Conservation (phyloP, 1,284 basidiomycete genomes). For the Boletus mariae region DNA sequence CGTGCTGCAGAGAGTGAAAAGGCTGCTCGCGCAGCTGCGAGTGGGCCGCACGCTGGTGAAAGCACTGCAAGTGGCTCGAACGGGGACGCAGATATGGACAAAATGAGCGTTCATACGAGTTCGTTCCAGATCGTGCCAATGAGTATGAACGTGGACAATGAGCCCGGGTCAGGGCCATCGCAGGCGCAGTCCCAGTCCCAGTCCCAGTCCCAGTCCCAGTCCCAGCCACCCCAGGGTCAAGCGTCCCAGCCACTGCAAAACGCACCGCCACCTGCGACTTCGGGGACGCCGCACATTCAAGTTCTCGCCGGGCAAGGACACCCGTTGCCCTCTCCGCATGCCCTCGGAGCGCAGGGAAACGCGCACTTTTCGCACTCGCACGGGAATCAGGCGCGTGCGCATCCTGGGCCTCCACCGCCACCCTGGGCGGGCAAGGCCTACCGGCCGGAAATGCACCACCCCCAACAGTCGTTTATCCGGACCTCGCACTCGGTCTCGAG, state of each 20-base stretch:
- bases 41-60: slow-evolving; percentile 3
- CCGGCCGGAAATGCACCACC: slow-evolving; percentile 45
- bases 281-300: slow-evolving; percentile 22
- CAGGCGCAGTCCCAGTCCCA: slow-evolving; percentile 10
- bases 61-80: slow-evolving; percentile 6
- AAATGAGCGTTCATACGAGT: slow-evolving; percentile 44
- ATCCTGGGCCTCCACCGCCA: slow-evolving; percentile 34
- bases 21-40: slow-evolving; percentile 19
- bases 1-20: slow-evolving; percentile 49
- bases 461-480: slow-evolving; percentile 55
- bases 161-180: slow-evolving; percentile 6
- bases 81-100: slow-evolving; percentile 29
- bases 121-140: slow-evolving; percentile 47
- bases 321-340: slow-evolving; percentile 11
- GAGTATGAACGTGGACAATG: slow-evolving; percentile 23
- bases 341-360: slow-evolving; percentile 9
- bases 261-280: not conserved
- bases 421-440: slow-evolving; percentile 45
- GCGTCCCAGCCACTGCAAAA: slow-evolving; percentile 11
- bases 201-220: slow-evolving; percentile 5
- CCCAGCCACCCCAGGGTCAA: slow-evolving; percentile 6
- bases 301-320: slow-evolving; percentile 14
- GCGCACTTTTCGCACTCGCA: slow-evolving; percentile 14
- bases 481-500: slow-evolving; percentile 45
- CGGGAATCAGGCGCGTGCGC: slow-evolving; percentile 9